A percentile compares a stretch with the other conserved stretches of the same genome.
phyloP scores from a whole-genome alignment of 2,329 filamentous ascomycete genomes.

The Trichophyton simii region DNA sequence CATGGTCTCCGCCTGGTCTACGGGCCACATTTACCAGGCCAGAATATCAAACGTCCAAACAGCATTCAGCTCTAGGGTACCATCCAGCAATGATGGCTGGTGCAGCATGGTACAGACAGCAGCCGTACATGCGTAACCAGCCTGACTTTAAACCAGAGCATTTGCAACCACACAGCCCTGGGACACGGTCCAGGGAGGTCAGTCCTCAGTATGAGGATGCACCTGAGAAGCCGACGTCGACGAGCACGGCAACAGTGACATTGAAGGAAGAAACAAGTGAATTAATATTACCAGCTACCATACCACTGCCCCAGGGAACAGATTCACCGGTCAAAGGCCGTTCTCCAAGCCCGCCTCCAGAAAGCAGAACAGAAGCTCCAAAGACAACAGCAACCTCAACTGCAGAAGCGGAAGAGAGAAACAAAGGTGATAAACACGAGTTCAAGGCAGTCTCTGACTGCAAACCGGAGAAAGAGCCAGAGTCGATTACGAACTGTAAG shows the following conservation, averaged over 20 bases:
- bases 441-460: background rate
- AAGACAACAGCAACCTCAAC: background rate
- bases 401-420: constrained; percentile 13
- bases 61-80: constrained; percentile 13
- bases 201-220: constrained; percentile 51
- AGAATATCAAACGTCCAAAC: constrained; percentile 21
- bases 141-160: constrained; percentile 31
- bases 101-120: constrained; percentile 44
- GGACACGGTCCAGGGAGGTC: constrained; percentile 42
- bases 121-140: constrained; percentile 35
- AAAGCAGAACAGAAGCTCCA: constrained; percentile 12
- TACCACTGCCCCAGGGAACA: constrained; percentile 43
- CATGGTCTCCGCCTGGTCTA: constrained; percentile 56
- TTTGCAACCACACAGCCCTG: constrained; percentile 26
- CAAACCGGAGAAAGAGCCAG: constrained; percentile 7
- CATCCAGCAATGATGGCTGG: constrained; percentile 30
- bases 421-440: background rate
- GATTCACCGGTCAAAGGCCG: constrained; percentile 46
- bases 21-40: constrained; percentile 21
- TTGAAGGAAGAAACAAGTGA: constrained; percentile 33
- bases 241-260: constrained; percentile 19
- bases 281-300: constrained; percentile 41
- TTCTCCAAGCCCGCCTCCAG: constrained; percentile 42
- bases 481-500: constrained; percentile 40
- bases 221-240: constrained; percentile 29